Evolutionary conservation across 352 stramenopile species (phyloP), one percentile per base, ranked within the genome.

Genomic region (Phytophthora capsici): DNA sequence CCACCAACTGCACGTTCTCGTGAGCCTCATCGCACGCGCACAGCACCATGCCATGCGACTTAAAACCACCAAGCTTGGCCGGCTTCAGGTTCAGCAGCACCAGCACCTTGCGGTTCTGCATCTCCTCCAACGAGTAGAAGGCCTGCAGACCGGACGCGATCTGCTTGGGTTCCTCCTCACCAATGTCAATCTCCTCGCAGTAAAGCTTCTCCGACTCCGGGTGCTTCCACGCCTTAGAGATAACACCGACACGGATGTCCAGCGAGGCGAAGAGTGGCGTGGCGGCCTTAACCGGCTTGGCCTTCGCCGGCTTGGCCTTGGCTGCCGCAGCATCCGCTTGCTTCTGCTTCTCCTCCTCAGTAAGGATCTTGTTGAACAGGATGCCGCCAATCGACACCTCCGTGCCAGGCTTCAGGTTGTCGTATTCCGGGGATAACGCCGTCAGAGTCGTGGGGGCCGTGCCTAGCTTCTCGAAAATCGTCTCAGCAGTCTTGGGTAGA

Each of bases 101-200:
- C 10, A 99, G 72, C 26, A 99, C 91, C 62, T 97, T 90, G 63
- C 95, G 88, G 40, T 89, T 94, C 70, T 98, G 79, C 81, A 99
- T 95, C 45, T 99, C 89, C 57, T 98, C 94, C 13, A 93, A 62
- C 46, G 95, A 94, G 79, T 99, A 98, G 82, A 99, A 98, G 44
- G 86, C 75, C 48, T 94, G 82, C 53, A 99, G 76, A 20, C 97
- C 98, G 28, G 94, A 99, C 22, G 88, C 97, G 59, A 99, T 98
- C 58, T 90, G 84, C 60, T 98, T 95, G 20, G 97, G 95, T 57
- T 88, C 83, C 9, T 91, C 86, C 58, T 96, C 96, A 19, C 98
- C 98, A 26, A 99, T 82, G 73, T 99, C 96, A 44, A 99, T 99
- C 79, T 99, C 97, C 78, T 99, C 98, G 67, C 97, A 99, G 73